Percentiles rank a stretch among this genome's conserved stretches.
phyloP scores from a whole-genome alignment of 306 rosid genomes.

The Carpinus fangiana region DNA sequence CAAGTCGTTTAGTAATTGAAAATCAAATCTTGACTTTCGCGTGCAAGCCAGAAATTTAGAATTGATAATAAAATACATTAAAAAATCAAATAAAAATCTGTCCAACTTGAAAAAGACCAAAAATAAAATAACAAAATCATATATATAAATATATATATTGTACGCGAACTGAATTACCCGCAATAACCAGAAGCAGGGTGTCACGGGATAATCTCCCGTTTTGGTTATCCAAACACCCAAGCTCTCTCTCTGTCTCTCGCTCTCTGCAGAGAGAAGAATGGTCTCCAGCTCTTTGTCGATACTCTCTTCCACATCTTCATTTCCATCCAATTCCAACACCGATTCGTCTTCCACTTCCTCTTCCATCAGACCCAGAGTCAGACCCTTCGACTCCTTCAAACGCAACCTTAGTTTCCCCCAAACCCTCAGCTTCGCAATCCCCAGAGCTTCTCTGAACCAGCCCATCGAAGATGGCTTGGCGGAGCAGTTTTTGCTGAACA shows the following conservation, averaged over 20 bases:
- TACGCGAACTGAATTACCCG: constrained; percentile 1
- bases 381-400: constrained; percentile 35
- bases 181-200: not conserved
- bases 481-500: constrained; percentile 56
- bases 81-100: not conserved
- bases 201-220: constrained; percentile 18
- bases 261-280: constrained; percentile 37
- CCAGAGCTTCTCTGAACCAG: constrained; percentile 38
- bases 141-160: not conserved
- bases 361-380: constrained; percentile 29
- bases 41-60: constrained; percentile 13
- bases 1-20: not conserved
- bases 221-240: constrained; percentile 38
- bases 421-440: constrained; percentile 23
- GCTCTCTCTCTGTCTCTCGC: constrained; percentile 1
- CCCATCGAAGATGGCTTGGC: constrained; percentile 61
- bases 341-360: constrained; percentile 49
- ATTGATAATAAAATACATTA: not conserved
- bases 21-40: not conserved
- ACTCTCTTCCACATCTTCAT: constrained; percentile 53
- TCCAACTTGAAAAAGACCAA: not conserved
- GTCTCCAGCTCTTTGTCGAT: constrained; percentile 50
- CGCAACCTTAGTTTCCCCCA: constrained; percentile 28
- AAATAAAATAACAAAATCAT: too few relatives aligned
- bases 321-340: constrained; percentile 42